Percentiles rank a stretch among this genome's conserved stretches.
phyloP scores from a whole-genome alignment of 495 filamentous ascomycete genomes.

The Annulohypoxylon bovei region DNA sequence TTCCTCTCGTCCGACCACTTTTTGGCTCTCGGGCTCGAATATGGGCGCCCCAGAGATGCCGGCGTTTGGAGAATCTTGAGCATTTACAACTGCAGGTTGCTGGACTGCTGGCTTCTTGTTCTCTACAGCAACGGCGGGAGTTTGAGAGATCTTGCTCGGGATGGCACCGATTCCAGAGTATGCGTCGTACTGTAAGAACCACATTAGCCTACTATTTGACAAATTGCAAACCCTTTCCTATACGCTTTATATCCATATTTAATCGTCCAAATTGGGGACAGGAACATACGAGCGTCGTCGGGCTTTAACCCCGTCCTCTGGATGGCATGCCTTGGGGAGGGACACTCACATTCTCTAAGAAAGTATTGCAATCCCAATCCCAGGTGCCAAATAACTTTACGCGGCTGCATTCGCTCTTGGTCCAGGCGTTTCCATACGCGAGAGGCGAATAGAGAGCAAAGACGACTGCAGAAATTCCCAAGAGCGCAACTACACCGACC shows the following conservation, averaged over 20 bases:
- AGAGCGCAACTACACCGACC: constrained; percentile 71
- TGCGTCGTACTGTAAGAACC: constrained; percentile 53
- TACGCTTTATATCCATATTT: constrained; percentile 9
- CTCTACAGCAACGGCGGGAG: constrained; percentile 41
- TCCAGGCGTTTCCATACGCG: constrained; percentile 95
- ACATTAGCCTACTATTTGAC: constrained; percentile 33
- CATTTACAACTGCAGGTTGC: constrained; percentile 32
- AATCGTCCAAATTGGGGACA: constrained; percentile 18
- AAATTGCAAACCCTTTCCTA: constrained; percentile 1
- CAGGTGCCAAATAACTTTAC: constrained; percentile 89
- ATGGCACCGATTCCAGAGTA: constrained; percentile 48
- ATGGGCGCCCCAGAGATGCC: constrained; percentile 57
- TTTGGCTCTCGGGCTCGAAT: constrained; percentile 56
- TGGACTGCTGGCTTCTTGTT: constrained; percentile 41
- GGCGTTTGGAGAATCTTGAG: constrained; percentile 39
- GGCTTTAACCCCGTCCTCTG: constrained; percentile 43
- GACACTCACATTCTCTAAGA: constrained; percentile 83
- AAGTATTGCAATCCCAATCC: constrained; percentile 98
- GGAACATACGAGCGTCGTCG: constrained; percentile 16
- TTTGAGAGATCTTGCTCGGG: constrained; percentile 47
- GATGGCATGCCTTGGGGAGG: constrained; percentile 48
- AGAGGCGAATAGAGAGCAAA: constrained; percentile 88
- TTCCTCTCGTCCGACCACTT: constrained; percentile 75
- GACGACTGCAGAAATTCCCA: constrained; percentile 75
- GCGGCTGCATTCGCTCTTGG: constrained; percentile 80